These are phyloP conservation scores for Zizania latifolia DNA, from an alignment of 176 grass and related monocot species.

Conservation along the genomic window DNA sequence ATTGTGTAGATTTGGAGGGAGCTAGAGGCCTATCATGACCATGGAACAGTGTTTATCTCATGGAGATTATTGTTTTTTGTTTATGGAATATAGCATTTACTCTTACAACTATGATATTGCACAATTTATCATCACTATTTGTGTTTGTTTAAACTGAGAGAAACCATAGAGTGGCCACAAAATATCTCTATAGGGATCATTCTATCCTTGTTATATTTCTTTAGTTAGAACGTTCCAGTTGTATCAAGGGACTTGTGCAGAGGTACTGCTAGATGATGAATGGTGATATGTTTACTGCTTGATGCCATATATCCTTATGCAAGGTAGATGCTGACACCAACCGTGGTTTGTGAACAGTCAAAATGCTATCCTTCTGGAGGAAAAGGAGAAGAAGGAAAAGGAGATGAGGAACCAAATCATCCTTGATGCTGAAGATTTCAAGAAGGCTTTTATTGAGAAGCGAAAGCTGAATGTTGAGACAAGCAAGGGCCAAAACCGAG, in stretches of 20 bases:
- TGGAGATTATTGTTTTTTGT: neutral
- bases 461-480: constrained; percentile 59
- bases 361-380: constrained; percentile 68
- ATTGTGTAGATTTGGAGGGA: too few relatives aligned
- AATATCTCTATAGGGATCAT: neutral
- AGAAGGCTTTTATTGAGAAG: constrained; percentile 74
- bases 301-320: neutral
- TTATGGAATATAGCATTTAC: neutral
- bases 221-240: neutral
- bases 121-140: neutral
- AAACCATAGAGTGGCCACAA: neutral
- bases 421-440: constrained; percentile 60
- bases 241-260: neutral
- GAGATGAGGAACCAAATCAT: constrained; percentile 66
- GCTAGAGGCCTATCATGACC: too few relatives aligned
- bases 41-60: too few relatives aligned
- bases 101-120: neutral
- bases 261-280: neutral
- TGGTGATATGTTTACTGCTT: constrained; percentile 1
- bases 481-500: constrained; percentile 61
- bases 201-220: neutral
- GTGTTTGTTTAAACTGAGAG: neutral
- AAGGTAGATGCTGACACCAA: neutral
- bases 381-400: constrained; percentile 80
- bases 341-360: constrained; percentile 55